Percentiles rank a stretch among this genome's conserved stretches.
These are phyloP conservation scores for Rhynchospora tenuis DNA, from an alignment of 176 grass and related monocot genomes.

Conservation along the genomic window DNA sequence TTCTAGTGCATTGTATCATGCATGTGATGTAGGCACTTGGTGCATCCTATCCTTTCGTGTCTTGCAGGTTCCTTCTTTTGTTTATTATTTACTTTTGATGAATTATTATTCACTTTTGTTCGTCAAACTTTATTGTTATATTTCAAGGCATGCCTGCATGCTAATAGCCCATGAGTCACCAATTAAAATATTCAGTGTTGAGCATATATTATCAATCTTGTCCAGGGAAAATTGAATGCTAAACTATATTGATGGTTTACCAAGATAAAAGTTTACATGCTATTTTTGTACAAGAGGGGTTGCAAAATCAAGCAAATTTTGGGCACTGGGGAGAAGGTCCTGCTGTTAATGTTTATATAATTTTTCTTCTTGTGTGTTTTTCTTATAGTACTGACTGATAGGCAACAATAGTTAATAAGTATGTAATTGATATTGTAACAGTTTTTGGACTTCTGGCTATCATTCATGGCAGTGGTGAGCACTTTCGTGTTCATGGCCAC, in stretches of 20 bases:
- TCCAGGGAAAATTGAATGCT: neutral
- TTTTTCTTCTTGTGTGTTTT: neutral
- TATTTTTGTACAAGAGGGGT: neutral
- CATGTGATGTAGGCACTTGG: constrained; percentile 95
- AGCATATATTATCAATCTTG: neutral
- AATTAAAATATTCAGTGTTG: neutral
- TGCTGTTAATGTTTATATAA: neutral
- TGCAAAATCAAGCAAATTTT: neutral
- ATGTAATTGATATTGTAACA: constrained; percentile 27
- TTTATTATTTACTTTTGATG: neutral
- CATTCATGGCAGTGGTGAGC: constrained; percentile 95
- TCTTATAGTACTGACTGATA: neutral
- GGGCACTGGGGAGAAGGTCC: neutral
- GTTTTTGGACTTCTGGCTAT: constrained; percentile 98
- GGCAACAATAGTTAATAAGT: constrained; percentile 6
- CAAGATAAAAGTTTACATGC: neutral
- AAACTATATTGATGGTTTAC: neutral
- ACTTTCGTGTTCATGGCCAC: constrained; percentile 97
- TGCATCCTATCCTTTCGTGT: constrained; percentile 86
- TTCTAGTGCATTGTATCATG: constrained; percentile 87
- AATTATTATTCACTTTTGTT: neutral
- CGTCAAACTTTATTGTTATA: neutral
- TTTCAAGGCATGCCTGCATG: neutral
- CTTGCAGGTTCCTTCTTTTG: constrained; percentile 47
- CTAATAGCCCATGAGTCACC: neutral